phyloP scores from a whole-genome alignment of 2,329 filamentous ascomycete genomes.

The Alternaria brassicicola region DNA sequence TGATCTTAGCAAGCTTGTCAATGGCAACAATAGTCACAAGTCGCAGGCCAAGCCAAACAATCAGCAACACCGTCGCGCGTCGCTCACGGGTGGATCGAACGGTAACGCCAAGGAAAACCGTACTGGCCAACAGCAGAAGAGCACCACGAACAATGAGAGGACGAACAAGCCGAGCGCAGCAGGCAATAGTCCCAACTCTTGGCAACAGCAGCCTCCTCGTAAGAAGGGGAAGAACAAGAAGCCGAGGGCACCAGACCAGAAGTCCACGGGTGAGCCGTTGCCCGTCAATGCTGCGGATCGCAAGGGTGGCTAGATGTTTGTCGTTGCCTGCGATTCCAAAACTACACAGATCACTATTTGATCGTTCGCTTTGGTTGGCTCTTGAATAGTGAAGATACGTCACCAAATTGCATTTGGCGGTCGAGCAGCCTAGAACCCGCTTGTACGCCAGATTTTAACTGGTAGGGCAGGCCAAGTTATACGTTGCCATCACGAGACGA shows the following conservation, averaged over 20 bases:
- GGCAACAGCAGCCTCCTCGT: constrained; percentile 28
- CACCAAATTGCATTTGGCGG: not conserved
- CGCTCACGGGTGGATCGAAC: constrained; percentile 30
- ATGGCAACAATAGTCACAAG: constrained; percentile 39
- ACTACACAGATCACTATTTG: not conserved
- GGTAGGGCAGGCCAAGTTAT: not conserved
- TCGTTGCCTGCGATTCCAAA: not conserved
- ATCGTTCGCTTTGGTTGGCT: not conserved
- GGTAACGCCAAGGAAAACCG: constrained; percentile 32
- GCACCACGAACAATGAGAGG: constrained; percentile 31
- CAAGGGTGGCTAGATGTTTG: constrained; percentile 50
- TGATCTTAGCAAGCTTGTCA: constrained; percentile 36
- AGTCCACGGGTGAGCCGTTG: constrained; percentile 49
- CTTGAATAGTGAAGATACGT: constrained; percentile 6
- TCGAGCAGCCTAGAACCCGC: not conserved
- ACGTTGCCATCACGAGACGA: not conserved
- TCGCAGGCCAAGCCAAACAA: constrained; percentile 35
- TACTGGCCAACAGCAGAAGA: constrained; percentile 33
- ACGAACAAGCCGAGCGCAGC: constrained; percentile 25
- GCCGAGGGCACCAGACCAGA: constrained; percentile 39
- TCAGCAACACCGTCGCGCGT: constrained; percentile 37
- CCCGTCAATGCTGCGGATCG: constrained; percentile 53
- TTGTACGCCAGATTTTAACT: not conserved
- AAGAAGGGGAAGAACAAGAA: constrained; percentile 37
- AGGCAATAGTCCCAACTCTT: constrained; percentile 18